Evolutionary conservation across 1,284 basidiomycete genomes (phyloP).

Genomic region (Ganoderma resinaceum): DNA sequence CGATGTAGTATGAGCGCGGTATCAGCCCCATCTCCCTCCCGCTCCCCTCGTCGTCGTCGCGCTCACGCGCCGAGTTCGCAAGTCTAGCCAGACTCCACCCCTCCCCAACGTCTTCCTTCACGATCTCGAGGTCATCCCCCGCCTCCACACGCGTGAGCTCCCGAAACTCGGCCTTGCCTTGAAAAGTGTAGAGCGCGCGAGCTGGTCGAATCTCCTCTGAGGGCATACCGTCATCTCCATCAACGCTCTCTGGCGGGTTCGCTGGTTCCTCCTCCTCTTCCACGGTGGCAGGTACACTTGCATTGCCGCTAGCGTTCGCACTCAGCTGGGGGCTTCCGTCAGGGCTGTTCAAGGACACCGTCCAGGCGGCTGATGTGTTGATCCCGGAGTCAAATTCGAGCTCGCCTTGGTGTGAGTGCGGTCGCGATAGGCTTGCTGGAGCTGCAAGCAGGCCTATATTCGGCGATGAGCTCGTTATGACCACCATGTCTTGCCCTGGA

Average conservation of each 20-base stretch:
- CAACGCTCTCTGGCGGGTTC: conserved; percentile 46
- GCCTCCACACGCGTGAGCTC: conserved; percentile 67
- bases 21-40: conserved; percentile 68
- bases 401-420: conserved; percentile 21
- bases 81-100: conserved; percentile 76
- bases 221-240: conserved; percentile 42
- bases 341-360: conserved; percentile 61
- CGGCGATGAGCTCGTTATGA: conserved; percentile 16
- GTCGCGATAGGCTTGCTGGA: conserved; percentile 25
- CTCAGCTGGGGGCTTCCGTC: conserved; percentile 35
- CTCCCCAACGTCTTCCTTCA: conserved; percentile 72
- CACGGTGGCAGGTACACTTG: background rate
- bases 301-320: conserved; percentile 5
- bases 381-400: conserved; percentile 75
- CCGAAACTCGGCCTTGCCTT: conserved; percentile 74
- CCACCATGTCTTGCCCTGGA: conserved; percentile 9
- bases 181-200: conserved; percentile 73
- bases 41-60: conserved; percentile 38
- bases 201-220: conserved; percentile 54
- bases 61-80: conserved; percentile 20
- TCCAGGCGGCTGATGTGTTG: conserved; percentile 79
- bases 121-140: conserved; percentile 68
- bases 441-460: conserved; percentile 19
- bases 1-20: conserved; percentile 77
- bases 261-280: conserved; percentile 23